Conservation (phyloP, 192 early-diverging fungal species). For the Chytriomyces hyalinus region DNA sequence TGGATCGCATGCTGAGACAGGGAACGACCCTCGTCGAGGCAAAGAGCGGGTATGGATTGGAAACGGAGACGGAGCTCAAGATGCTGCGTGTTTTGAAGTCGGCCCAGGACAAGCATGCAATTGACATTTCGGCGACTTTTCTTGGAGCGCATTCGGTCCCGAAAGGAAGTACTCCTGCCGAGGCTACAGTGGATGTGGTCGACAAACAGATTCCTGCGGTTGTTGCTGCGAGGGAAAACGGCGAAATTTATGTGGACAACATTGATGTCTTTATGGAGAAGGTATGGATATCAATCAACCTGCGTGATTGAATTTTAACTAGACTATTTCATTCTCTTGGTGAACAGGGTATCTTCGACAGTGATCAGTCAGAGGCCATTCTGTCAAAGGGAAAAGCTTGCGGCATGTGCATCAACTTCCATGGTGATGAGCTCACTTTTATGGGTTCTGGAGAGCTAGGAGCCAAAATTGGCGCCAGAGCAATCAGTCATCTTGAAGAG, state of each 20-base stretch:
- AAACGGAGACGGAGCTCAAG: conserved; percentile 36
- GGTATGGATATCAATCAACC: neutral
- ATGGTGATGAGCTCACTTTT: conserved; percentile 33
- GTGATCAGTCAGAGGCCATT: conserved; percentile 14
- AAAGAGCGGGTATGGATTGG: conserved; percentile 35
- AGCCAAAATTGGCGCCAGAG: conserved; percentile 30
- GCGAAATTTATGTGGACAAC: conserved; percentile 34
- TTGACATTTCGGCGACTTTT: conserved; percentile 34
- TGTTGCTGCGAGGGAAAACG: conserved; percentile 10
- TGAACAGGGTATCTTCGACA: conserved; percentile 26
- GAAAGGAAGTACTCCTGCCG: conserved; percentile 19
- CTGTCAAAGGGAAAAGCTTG: conserved; percentile 21
- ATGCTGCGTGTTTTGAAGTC: conserved; percentile 24
- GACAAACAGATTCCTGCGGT: conserved; percentile 35
- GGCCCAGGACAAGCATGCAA: conserved; percentile 15
- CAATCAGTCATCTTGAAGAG: conserved; percentile 35
- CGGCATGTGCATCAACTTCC: conserved; percentile 40
- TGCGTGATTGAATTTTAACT: no score
- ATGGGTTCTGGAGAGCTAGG: conserved; percentile 34
- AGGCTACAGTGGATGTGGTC: conserved; percentile 21
- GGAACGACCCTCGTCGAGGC: conserved; percentile 34
- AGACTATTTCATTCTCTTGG: no score
- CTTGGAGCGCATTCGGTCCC: conserved; percentile 35
- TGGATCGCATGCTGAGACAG: conserved; percentile 20
- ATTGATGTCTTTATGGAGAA: conserved; percentile 38